Percentiles rank a stretch among this genome's conserved stretches.
phyloP scores from a whole-genome alignment of 257 asterid genomes.

The Penstemon newberryi region DNA sequence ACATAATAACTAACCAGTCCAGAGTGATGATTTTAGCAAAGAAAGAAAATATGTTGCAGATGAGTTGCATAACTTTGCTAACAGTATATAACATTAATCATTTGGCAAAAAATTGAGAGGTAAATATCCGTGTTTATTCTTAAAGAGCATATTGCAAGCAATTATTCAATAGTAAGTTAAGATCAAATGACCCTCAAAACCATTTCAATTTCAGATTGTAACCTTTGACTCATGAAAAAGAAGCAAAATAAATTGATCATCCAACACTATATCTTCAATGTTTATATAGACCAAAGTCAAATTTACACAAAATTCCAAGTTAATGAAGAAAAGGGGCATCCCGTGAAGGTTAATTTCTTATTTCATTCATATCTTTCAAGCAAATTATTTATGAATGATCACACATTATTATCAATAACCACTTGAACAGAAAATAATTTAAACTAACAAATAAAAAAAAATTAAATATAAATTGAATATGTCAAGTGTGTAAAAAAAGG shows the following conservation, averaged over 20 bases:
- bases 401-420: constrained; percentile 6
- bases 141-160: constrained; percentile 17
- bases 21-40: background rate
- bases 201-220: background rate
- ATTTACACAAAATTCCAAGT: background rate
- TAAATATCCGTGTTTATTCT: background rate
- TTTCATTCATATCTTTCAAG: background rate
- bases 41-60: background rate
- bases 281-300: background rate
- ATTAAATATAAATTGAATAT: background rate
- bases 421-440: constrained; percentile 1
- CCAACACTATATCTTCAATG: background rate
- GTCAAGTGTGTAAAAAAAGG: background rate
- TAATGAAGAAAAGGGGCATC: background rate
- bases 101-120: background rate
- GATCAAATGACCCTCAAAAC: constrained; percentile 5
- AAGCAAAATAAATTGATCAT: background rate
- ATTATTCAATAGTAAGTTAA: constrained; percentile 3
- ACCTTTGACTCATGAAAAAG: background rate
- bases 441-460: constrained; percentile 18
- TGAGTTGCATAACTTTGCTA: constrained; percentile 12
- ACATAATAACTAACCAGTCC: too few species aligned
- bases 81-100: constrained; percentile 16
- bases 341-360: background rate
- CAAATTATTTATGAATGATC: constrained; percentile 20